Percentiles rank a stretch among this genome's conserved stretches.
These are phyloP conservation scores for Kwoniella europaea DNA, from an alignment of 768 basidiomycete species.

Conservation along the genomic window DNA sequence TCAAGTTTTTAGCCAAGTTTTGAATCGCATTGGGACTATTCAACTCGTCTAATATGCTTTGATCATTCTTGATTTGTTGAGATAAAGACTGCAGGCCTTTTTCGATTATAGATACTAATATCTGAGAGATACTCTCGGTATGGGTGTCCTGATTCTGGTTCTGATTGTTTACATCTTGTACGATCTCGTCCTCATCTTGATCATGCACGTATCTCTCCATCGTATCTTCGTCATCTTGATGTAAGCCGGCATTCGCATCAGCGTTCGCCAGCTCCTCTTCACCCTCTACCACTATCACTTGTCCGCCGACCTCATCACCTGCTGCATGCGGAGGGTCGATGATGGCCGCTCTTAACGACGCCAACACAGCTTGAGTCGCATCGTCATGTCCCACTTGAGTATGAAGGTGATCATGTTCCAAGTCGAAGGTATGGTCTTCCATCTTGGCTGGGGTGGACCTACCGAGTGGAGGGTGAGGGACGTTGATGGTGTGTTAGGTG, in stretches of 20 bases:
- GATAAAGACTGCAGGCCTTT: conserved; percentile 11
- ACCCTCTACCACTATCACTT: background rate
- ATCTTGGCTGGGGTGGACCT: conserved; percentile 31
- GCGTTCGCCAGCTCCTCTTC: background rate
- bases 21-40: conserved; percentile 27
- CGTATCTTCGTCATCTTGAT: background rate
- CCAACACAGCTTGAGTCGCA: conserved; percentile 38
- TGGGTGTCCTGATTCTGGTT: background rate
- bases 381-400: conserved; percentile 15
- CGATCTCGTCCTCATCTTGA: background rate
- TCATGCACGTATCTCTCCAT: background rate
- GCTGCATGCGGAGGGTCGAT: conserved; percentile 15
- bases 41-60: conserved; percentile 29
- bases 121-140: background rate
- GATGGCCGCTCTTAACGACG: conserved; percentile 43
- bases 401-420: conserved; percentile 1
- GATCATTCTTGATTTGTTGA: conserved; percentile 18
- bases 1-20: conserved; percentile 25
- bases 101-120: background rate
- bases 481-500: background rate
- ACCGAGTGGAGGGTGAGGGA: conserved; percentile 27
- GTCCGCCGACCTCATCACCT: background rate
- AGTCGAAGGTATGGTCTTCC: conserved; percentile 24
- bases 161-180: background rate
- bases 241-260: background rate